Percentiles rank a stretch among this genome's conserved stretches.
Evolutionary conservation across 495 filamentous ascomycete genomes (phyloP).

Genomic region (Beverwykella pulmonaria): DNA sequence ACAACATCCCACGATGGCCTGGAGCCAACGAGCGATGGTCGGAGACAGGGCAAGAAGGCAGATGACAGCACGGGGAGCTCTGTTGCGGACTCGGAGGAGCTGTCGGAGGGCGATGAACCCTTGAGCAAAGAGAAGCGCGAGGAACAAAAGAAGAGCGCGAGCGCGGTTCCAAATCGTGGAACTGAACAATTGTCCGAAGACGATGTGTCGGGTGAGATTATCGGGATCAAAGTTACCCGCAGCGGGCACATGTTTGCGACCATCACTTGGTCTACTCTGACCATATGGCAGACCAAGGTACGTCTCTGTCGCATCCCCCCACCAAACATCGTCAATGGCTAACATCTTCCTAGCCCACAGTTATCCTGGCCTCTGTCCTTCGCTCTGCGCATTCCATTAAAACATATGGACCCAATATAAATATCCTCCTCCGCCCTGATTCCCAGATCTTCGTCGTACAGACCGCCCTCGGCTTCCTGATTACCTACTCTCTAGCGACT

Average conservation of each 20-base stretch:
- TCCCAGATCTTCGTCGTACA: constrained; percentile 91
- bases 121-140: background rate
- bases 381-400: constrained; percentile 76
- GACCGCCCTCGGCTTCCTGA: constrained; percentile 81
- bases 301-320: constrained; percentile 40
- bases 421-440: constrained; percentile 86
- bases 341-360: constrained; percentile 68
- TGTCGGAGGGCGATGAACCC: constrained; percentile 2
- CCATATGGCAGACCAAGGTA: constrained; percentile 95
- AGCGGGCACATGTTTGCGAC: constrained; percentile 86
- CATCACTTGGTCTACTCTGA: constrained; percentile 78
- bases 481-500: constrained; percentile 90
- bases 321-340: constrained; percentile 6
- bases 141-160: background rate
- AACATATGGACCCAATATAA: constrained; percentile 82
- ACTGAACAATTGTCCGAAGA: constrained; percentile 26
- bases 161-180: background rate
- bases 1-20: constrained; percentile 29
- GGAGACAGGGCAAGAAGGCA: background rate
- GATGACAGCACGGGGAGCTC: constrained; percentile 3
- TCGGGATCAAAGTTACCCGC: constrained; percentile 76
- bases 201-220: constrained; percentile 50
- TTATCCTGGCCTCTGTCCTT: constrained; percentile 79
- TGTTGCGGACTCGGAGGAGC: constrained; percentile 6
- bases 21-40: background rate